Evolutionary conservation across 495 filamentous ascomycete genomes (phyloP).

Genomic region (Aspergillus homomorphus): DNA sequence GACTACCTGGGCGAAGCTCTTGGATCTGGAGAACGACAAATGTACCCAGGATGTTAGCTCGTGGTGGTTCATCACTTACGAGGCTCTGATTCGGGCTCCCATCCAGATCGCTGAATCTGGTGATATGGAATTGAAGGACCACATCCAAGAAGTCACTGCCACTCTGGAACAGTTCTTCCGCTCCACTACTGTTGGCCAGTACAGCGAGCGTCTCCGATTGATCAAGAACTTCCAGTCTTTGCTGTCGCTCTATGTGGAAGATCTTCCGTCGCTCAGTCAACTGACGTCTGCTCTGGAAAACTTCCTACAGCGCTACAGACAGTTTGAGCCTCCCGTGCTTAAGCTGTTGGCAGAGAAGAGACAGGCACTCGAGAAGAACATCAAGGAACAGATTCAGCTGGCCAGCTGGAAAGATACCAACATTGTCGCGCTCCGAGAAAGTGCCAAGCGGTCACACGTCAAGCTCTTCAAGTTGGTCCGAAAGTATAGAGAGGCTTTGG

Average conservation of each 20-base stretch:
- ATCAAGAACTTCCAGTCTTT: conserved; percentile 63
- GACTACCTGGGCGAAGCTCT: conserved; percentile 84
- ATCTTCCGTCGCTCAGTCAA: conserved; percentile 52
- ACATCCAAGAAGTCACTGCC: conserved; percentile 64
- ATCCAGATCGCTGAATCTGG: conserved; percentile 56
- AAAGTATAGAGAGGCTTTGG: conserved; percentile 75
- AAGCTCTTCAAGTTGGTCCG: conserved; percentile 88
- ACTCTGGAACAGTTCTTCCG: conserved; percentile 73
- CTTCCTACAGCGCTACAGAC: conserved; percentile 67
- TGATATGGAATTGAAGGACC: conserved; percentile 52
- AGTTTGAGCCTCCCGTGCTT: conserved; percentile 61
- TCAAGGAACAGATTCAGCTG: conserved; percentile 82
- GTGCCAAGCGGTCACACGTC: conserved; percentile 82
- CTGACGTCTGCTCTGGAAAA: conserved; percentile 63
- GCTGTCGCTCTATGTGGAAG: conserved; percentile 47
- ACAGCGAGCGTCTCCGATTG: conserved; percentile 63
- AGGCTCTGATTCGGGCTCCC: conserved; percentile 75
- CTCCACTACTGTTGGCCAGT: conserved; percentile 77
- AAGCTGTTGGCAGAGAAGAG: conserved; percentile 63
- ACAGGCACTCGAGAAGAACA: conserved; percentile 69
- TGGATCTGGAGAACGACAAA: conserved; percentile 78
- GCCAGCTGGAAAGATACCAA: conserved; percentile 98
- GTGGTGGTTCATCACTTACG: conserved; percentile 97
- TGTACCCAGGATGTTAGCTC: conserved; percentile 70
- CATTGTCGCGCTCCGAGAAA: conserved; percentile 81